Base-by-base conservation (phyloP, 2,329 filamentous ascomycete genomes). In the Thermomyces lanuginosus region DNA sequence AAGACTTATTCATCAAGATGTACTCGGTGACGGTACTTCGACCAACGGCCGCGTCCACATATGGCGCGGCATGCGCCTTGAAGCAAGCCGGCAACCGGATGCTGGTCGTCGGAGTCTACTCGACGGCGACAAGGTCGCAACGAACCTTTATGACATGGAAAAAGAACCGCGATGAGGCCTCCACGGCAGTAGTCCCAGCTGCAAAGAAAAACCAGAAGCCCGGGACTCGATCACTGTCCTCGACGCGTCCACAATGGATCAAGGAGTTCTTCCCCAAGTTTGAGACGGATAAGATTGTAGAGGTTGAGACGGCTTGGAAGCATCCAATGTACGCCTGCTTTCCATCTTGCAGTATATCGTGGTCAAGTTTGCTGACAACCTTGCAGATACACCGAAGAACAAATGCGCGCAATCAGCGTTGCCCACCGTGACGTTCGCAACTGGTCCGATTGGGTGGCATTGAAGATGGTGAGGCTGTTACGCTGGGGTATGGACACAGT, bases 401-500 rank as follows among this genome's bases (percentile, higher is more conserved):
- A 93, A 49, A 89, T 95, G 77, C 60, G 67, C 13, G 47, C 51
- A 12, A 70, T 95, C 26, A 60, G 63, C 23, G 69, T 86, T 3
- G 81, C 76, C 12, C 86, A 95, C 47, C 76, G 86, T 13, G 52
- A 74, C 38, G 71, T 78, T 2, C 64, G 71, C 42, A 76, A 69
- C 8, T 63, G 70, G 45, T 77, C 82, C 4, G 89, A 98, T 49
- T 73, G 70, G 58, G 55, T 76, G 3, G 89, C 89, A 2, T 73
- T 89, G 46, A 66, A 69, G 32, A 70, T 81, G 36, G 76, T 93
- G 25, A 71, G 79, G 5, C 38, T 83, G 12, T 65, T 83, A 20
- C 68, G 86, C 26, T 86, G 70, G 64, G 72, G 72, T 6, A 81
- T 91, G 56, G 86, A 95, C 48, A 56, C 75, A 18, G 78, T 66